phyloP scores from a whole-genome alignment of 2,329 filamentous ascomycete species.

The Sporothrix euskadiensis region DNA sequence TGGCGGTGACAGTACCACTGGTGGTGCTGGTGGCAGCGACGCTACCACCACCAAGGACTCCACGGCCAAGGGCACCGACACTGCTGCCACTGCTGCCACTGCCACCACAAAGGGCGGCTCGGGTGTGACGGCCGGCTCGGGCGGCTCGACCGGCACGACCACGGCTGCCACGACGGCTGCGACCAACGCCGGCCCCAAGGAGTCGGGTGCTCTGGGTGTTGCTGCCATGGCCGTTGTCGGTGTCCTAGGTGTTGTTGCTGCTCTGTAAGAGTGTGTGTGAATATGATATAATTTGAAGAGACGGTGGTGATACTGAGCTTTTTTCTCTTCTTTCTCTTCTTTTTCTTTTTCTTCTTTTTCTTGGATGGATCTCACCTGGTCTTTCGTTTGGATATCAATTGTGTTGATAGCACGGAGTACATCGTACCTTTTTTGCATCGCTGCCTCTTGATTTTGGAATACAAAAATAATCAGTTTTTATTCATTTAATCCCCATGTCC shows the following conservation, averaged over 20 bases:
- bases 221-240: conserved; percentile 22
- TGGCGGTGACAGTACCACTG: neutral
- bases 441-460: neutral
- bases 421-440: neutral
- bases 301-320: neutral
- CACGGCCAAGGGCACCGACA: conserved; percentile 9
- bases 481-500: neutral
- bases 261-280: conserved; percentile 6
- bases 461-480: neutral
- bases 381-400: neutral
- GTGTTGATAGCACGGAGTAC: neutral
- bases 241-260: conserved; percentile 18
- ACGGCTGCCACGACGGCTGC: conserved; percentile 1
- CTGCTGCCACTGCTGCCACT: neutral
- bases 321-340: neutral
- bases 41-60: neutral
- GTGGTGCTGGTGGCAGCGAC: neutral
- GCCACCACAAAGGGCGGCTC: conserved; percentile 12
- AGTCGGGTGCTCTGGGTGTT: conserved; percentile 18
- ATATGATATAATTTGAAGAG: too few relatives aligned
- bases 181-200: conserved; percentile 22
- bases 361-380: neutral
- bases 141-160: conserved; percentile 13
- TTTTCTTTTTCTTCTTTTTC: neutral
- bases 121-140: conserved; percentile 14